phyloP scores from a whole-genome alignment of 2,329 filamentous ascomycete genomes.

The Xenoacremonium recifei region DNA sequence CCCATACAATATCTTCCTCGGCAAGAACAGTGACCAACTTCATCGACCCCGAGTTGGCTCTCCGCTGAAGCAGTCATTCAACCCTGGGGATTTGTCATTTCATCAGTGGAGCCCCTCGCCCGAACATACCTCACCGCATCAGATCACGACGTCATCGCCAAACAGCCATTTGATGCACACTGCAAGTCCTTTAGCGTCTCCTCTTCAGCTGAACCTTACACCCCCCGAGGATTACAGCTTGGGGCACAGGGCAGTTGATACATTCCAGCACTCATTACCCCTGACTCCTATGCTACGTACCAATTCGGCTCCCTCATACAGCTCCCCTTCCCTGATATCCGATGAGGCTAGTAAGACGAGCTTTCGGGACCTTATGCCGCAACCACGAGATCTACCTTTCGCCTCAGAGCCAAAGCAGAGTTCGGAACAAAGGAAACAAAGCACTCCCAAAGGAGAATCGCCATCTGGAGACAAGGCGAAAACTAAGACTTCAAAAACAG shows the following conservation, averaged over 20 bases:
- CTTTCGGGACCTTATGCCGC: constrained; percentile 30
- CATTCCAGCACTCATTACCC: no score
- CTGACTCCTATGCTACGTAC: not conserved
- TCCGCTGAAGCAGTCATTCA: constrained; percentile 22
- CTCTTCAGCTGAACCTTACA: no score
- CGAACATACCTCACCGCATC: no score
- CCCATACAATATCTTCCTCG: constrained; percentile 21
- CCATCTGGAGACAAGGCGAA: no score
- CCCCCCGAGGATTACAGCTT: no score
- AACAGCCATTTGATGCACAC: no score
- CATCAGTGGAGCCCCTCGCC: no score
- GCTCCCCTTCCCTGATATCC: not conserved
- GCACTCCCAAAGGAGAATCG: not conserved
- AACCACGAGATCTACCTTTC: constrained; percentile 30
- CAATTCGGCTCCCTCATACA: not conserved
- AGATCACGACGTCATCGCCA: no score
- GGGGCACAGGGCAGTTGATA: no score
- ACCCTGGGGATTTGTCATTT: constrained; percentile 5
- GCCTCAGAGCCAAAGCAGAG: constrained; percentile 5
- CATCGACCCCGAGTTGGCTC: constrained; percentile 28
- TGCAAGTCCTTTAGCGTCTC: no score
- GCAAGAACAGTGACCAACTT: constrained; percentile 4
- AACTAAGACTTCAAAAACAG: no score
- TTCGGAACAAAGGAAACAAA: no score
- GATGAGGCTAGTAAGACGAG: not conserved